Evolutionary conservation across 2,329 filamentous ascomycete genomes (phyloP).

Genomic region (Capronia americana): DNA sequence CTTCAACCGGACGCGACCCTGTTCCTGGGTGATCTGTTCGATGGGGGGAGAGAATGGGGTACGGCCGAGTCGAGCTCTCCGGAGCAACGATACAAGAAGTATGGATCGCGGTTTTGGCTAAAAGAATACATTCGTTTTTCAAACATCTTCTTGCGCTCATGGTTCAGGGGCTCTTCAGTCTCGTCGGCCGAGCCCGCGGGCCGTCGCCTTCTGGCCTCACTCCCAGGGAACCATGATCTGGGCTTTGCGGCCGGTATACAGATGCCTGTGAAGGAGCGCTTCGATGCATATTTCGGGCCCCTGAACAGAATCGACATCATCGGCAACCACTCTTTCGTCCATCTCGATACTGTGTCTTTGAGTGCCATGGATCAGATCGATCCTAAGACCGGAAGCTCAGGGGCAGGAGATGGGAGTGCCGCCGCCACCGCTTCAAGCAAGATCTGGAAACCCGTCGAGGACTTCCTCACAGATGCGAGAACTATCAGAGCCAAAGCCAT

Average conservation of each 20-base stretch:
- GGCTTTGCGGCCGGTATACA: conserved; percentile 90
- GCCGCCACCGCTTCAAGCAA: conserved; percentile 55
- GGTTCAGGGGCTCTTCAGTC: conserved; percentile 62
- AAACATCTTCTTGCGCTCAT: conserved; percentile 79
- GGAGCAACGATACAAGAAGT: conserved; percentile 73
- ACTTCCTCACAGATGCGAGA: conserved; percentile 75
- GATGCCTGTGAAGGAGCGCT: conserved; percentile 77
- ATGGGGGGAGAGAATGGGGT: conserved; percentile 94
- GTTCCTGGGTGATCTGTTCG: conserved; percentile 93
- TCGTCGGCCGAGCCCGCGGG: conserved; percentile 63
- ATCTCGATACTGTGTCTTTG: conserved; percentile 84
- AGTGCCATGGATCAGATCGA: conserved; percentile 72
- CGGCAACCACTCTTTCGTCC: conserved; percentile 94
- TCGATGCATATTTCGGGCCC: conserved; percentile 86
- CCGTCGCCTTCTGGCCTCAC: conserved; percentile 78
- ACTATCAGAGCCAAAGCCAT: conserved; percentile 69
- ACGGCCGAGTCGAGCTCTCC: conserved; percentile 67
- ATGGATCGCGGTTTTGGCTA: conserved; percentile 84
- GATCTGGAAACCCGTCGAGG: conserved; percentile 77
- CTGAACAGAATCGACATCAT: conserved; percentile 90
- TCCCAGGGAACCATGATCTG: conserved; percentile 94
- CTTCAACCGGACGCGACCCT: conserved; percentile 86
- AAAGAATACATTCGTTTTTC: conserved; percentile 84
- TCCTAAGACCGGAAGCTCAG: conserved; percentile 55
- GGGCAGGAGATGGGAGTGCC: conserved; percentile 47